Evolutionary conservation across 495 filamentous ascomycete species (phyloP), one percentile per base, ranked within the genome.

Genomic region (Penicillium crystallinum): DNA sequence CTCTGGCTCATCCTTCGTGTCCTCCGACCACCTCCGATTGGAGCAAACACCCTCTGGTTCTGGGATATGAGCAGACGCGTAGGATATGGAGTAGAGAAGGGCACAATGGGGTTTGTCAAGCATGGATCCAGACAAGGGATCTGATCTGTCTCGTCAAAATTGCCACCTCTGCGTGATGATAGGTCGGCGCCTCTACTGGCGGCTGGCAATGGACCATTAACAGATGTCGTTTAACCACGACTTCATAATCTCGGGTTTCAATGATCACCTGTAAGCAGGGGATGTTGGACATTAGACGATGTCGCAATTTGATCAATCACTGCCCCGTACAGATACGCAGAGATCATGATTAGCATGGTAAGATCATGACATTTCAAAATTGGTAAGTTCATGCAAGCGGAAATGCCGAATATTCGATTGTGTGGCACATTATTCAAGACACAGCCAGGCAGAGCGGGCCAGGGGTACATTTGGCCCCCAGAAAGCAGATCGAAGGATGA

Each of bases 31-130:
- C 22, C 29, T 46, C 44, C 31, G 7, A 46, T 46, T 27, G 19
- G 44, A 35, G 12, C 12, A 21, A 12, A 61, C 45, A 82, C 81
- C 84, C 86, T 88, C 66, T 82, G 81, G 22, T 78, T 82, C 46
- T 78, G 80, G 58, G n/a, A n/a, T n/a, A n/a, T n/a, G n/a, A n/a
- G n/a, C n/a, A n/a, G n/a, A n/a, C n/a, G n/a, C n/a, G n/a, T n/a
- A n/a, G n/a, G n/a, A n/a, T n/a, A n/a, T n/a, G n/a, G n/a, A n/a
- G n/a, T n/a, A n/a, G n/a, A n/a, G n/a, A n/a, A n/a, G n/a, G n/a
- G n/a, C n/a, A n/a, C n/a, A n/a, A n/a, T n/a, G n/a, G n/a, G n/a
- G n/a, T n/a, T n/a, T 27, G 23, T 7, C 23, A 27, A 27, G 23
- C 3, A 27, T 27, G 23, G 7, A 27, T 27, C 23, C 3, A 27